Percentiles rank a stretch among this genome's conserved stretches.
phyloP scores from a whole-genome alignment of 768 basidiomycete species.

The Russula compacta region DNA sequence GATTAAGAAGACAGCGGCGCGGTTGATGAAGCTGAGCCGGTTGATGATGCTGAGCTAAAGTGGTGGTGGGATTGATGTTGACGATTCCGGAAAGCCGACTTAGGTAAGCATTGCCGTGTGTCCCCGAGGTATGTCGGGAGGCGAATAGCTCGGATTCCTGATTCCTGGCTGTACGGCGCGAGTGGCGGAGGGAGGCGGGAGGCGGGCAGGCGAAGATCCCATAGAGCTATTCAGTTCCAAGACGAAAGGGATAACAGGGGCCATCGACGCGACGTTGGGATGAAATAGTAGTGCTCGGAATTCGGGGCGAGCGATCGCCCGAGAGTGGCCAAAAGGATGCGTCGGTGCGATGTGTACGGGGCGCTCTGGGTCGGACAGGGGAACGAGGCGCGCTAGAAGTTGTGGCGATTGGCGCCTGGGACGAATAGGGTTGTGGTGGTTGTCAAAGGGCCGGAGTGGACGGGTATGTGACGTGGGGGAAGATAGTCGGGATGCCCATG shows the following conservation, averaged over 20 bases:
- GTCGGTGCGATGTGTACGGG: slow-evolving; percentile 15
- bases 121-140: not conserved
- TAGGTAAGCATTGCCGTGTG: not conserved
- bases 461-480: not conserved
- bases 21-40: not conserved
- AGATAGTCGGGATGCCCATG: not conserved
- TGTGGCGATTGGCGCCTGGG: slow-evolving; percentile 4
- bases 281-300: slow-evolving; percentile 3
- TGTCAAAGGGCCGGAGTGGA: slow-evolving; percentile 6
- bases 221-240: not conserved
- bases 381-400: slow-evolving; percentile 15
- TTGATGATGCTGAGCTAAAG: slow-evolving; percentile 1
- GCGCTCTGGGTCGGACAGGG: not conserved
- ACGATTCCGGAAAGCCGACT: not conserved
- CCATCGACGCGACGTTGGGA: not conserved
- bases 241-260: not conserved
- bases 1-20: not conserved
- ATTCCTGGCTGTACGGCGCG: not conserved
- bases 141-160: not conserved
- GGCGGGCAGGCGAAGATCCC: not conserved
- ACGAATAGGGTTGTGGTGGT: not conserved
- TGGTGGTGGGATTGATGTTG: not conserved
- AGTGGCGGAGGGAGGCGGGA: not conserved
- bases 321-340: not conserved
- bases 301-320: slow-evolving; percentile 6